Evolutionary conservation across 2,329 filamentous ascomycete genomes (phyloP), one percentile per base, ranked within the genome.

Genomic region (Fusarium albosuccineum): DNA sequence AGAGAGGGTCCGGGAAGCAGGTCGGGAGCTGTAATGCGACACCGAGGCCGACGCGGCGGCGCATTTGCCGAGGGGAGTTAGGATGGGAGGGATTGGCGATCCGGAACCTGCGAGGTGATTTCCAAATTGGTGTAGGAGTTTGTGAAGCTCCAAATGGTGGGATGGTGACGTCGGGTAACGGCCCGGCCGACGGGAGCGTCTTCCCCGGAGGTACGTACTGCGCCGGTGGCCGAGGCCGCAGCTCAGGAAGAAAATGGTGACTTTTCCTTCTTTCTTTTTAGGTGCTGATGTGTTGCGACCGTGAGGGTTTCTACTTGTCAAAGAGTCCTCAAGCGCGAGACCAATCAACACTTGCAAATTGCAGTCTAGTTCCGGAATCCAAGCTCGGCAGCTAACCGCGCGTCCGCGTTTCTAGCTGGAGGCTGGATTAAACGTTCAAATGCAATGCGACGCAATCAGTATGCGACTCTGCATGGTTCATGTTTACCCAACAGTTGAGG

Each of bases 361-460:
- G 4, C 16, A 40, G 27, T 39, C 30, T 29, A 57, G 45, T 68
- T 66, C 40, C 29, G 37, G 34, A 44, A 48, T 45, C 36, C 49
- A 54, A 52, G 14, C 34, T 54, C 65, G 65, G 66, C 66, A 68
- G 56, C 62, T 66, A 68, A 57, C 17, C 40, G 51, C 68, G 66
- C 66, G 48, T 68, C 65, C 65, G 65, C 54, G 36, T 30, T 52
- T 33, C 26, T 39, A 17, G 39, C 27, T 29, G 17, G 51, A 45
- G 33, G 55, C 44, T 49, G 17, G 29, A 29, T 16, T 22, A 17
- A 45, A 50, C 39, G 49, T 58, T 68, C 65, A 55, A 59, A 53
- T 68, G 65, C 66, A 66, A 68, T 68, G 65, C 65, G 65, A 68
- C 62, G 66, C 66, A 68, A 57, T 29, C 60, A 44, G 48, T 37